Conservation (phyloP, 169 alveolate species). For the Plasmodium ovale region DNA sequence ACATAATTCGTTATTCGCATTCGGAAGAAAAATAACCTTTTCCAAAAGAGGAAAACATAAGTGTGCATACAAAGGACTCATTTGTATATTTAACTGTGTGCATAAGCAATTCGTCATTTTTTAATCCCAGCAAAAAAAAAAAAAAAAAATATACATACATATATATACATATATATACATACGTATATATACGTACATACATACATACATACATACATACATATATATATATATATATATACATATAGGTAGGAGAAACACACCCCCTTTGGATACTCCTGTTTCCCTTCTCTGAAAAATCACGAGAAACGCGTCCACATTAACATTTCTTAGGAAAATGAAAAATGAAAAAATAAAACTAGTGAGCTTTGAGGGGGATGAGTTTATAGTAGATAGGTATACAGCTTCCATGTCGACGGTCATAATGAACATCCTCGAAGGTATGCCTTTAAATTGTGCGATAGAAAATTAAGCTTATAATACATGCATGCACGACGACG, state of each 20-base stretch:
- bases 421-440: slow-evolving; percentile 92
- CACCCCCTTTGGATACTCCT: not conserved
- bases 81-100: no score
- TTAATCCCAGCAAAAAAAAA: no score
- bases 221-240: not conserved
- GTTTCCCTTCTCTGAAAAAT: not conserved
- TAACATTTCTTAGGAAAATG: slow-evolving; percentile 16
- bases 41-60: no score
- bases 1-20: no score
- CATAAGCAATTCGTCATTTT: no score
- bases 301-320: not conserved
- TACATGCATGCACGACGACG: not conserved
- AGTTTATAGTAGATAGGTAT: slow-evolving; percentile 90
- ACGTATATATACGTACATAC: not conserved
- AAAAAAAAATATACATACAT: no score
- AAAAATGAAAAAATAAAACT: slow-evolving; percentile 85
- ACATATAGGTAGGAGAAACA: not conserved
- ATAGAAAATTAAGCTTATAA: not conserved
- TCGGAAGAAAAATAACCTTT: no score
- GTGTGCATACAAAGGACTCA: no score
- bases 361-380: slow-evolving; percentile 92
- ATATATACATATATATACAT: no score
- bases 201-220: not conserved
- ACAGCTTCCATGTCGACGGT: slow-evolving; percentile 91
- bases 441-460: slow-evolving; percentile 68